Conservation (phyloP, 2,329 filamentous ascomycete species). For the Onygenales sp. region DNA sequence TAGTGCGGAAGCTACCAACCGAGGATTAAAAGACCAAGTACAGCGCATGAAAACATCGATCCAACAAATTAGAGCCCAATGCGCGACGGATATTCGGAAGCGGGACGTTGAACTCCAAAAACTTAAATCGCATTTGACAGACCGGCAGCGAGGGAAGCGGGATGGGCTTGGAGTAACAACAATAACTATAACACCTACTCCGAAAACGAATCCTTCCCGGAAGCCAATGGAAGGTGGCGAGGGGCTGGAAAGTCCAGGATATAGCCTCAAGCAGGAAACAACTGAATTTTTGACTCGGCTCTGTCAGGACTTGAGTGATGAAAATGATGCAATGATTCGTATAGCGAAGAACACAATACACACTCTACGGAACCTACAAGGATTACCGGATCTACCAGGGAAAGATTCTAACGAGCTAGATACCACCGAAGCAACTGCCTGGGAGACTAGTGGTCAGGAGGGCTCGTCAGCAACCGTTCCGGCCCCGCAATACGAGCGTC, state of each 20-base stretch:
- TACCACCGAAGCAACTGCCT: constrained; percentile 8
- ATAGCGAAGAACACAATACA: constrained; percentile 63
- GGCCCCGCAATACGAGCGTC: constrained; percentile 55
- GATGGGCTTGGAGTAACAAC: constrained; percentile 43
- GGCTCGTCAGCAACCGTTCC: constrained; percentile 28
- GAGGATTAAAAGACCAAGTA: constrained; percentile 76
- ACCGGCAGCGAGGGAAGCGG: constrained; percentile 51
- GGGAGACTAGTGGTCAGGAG: constrained; percentile 12
- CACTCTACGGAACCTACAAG: constrained; percentile 55
- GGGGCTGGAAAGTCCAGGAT: constrained; percentile 43
- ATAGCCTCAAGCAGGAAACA: constrained; percentile 74
- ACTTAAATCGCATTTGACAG: constrained; percentile 75
- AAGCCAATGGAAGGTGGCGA: no score
- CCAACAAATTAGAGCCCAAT: constrained; percentile 74
- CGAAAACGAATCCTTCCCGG: constrained; percentile 19
- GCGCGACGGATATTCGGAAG: constrained; percentile 82
- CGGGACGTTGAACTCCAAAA: constrained; percentile 81
- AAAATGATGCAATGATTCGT: constrained; percentile 74
- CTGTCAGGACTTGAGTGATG: constrained; percentile 74
- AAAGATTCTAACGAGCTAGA: constrained; percentile 23
- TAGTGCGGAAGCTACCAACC: constrained; percentile 62
- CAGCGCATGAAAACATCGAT: constrained; percentile 68
- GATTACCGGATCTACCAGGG: constrained; percentile 28
- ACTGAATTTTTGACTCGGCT: constrained; percentile 83
- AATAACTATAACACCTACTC: constrained; percentile 36